These are phyloP conservation scores for Lactifluus pinguis DNA, from an alignment of 768 basidiomycete genomes.

Conservation along the genomic window DNA sequence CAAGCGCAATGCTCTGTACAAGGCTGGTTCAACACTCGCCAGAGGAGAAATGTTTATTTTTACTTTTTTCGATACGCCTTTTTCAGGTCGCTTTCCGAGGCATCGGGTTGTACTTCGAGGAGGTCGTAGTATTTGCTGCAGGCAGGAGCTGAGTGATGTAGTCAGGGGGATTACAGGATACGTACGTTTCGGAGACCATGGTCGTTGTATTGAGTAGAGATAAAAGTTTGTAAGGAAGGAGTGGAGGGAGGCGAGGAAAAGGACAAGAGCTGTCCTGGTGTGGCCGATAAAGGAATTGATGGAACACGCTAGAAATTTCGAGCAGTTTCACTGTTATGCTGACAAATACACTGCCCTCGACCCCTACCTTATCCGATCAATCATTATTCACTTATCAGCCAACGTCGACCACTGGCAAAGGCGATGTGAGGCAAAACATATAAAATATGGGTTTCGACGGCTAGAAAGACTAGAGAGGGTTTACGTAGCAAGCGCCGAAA, in stretches of 20 bases:
- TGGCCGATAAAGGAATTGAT: slow-evolving; percentile 27
- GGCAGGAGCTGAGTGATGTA: slow-evolving; percentile 1
- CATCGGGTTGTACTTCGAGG: slow-evolving; percentile 72
- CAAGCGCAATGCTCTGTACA: slow-evolving; percentile 62
- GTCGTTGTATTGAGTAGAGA: slow-evolving; percentile 15
- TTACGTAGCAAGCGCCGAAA: too few relatives aligned
- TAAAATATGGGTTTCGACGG: too few relatives aligned
- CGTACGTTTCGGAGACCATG: slow-evolving; percentile 69
- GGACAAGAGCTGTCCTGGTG: slow-evolving; percentile 3
- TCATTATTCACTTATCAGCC: too few relatives aligned
- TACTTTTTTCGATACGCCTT: slow-evolving; percentile 95
- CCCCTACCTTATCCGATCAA: neutral
- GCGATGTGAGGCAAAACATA: too few relatives aligned
- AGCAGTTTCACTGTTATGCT: slow-evolving; percentile 19
- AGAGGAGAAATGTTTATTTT: slow-evolving; percentile 5
- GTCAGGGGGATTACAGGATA: slow-evolving; percentile 6
- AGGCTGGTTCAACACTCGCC: neutral
- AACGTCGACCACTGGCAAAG: too few relatives aligned
- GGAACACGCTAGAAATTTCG: slow-evolving; percentile 33
- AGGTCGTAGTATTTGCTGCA: slow-evolving; percentile 86
- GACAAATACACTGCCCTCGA: slow-evolving; percentile 5
- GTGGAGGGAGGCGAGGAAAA: slow-evolving; percentile 7
- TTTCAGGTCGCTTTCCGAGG: slow-evolving; percentile 80
- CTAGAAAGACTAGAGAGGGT: too few relatives aligned
- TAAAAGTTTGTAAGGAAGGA: slow-evolving; percentile 10